Percentiles rank a stretch among this genome's conserved stretches.
These are phyloP conservation scores for Raffaelea deltoideospora DNA, from an alignment of 2,329 filamentous ascomycete species.

Conservation along the genomic window DNA sequence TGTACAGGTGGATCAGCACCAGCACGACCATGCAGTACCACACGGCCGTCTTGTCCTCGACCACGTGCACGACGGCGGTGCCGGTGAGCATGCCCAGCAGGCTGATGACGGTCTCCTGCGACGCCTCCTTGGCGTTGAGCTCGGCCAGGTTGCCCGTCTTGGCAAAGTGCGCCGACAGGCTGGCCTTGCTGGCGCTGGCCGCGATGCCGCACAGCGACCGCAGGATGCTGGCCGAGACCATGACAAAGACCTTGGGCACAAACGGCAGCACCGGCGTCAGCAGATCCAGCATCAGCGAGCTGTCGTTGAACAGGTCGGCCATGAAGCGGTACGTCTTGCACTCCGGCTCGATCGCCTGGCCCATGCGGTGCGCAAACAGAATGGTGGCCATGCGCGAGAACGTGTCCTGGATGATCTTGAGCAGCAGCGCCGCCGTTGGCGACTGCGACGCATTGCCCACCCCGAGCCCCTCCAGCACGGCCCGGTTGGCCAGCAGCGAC, in stretches of 20 bases:
- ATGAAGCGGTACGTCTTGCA: slow-evolving; percentile 81
- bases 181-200: slow-evolving; percentile 79
- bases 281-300: slow-evolving; percentile 73
- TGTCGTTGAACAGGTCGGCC: slow-evolving; percentile 79
- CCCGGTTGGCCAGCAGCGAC: slow-evolving; percentile 63
- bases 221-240: slow-evolving; percentile 35
- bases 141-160: slow-evolving; percentile 76
- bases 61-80: slow-evolving; percentile 61
- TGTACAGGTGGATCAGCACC: slow-evolving; percentile 61
- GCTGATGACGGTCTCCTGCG: slow-evolving; percentile 87
- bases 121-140: slow-evolving; percentile 87
- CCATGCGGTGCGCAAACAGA: slow-evolving; percentile 67
- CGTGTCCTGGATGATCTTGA: slow-evolving; percentile 70
- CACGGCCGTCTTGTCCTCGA: slow-evolving; percentile 57
- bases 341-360: slow-evolving; percentile 73
- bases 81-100: slow-evolving; percentile 76
- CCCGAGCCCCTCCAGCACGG: slow-evolving; percentile 65
- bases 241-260: slow-evolving; percentile 30
- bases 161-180: slow-evolving; percentile 83
- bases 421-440: slow-evolving; percentile 64
- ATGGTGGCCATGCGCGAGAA: slow-evolving; percentile 75
- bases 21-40: slow-evolving; percentile 59
- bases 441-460: slow-evolving; percentile 69
- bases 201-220: slow-evolving; percentile 71
- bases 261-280: slow-evolving; percentile 58